Percentiles rank a stretch among this genome's conserved stretches.
Conservation (phyloP, 2,329 filamentous ascomycete genomes). For the Xylariaceae sp. region DNA sequence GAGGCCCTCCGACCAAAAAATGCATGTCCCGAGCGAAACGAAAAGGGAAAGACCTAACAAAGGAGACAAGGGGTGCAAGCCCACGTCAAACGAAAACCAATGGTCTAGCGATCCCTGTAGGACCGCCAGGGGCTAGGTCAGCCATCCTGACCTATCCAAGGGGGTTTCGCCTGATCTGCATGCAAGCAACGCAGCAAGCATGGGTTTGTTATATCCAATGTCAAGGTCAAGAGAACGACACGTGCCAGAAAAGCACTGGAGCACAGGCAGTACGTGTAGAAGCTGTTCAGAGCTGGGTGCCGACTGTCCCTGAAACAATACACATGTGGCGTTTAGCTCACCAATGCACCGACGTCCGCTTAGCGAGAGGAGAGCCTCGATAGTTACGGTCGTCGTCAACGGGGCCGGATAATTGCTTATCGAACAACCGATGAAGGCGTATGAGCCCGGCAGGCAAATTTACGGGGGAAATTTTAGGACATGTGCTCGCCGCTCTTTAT, state of each 20-base stretch:
- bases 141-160: slow-evolving; percentile 16
- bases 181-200: slow-evolving; percentile 21
- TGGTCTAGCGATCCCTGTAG: slow-evolving; percentile 6
- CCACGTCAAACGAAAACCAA: slow-evolving; percentile 6
- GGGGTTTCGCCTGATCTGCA: slow-evolving; percentile 18
- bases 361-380: background rate
- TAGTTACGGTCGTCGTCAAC: background rate
- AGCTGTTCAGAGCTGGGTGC: slow-evolving; percentile 7
- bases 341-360: slow-evolving; percentile 3
- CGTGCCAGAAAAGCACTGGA: slow-evolving; percentile 25
- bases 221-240: slow-evolving; percentile 21
- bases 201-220: slow-evolving; percentile 20
- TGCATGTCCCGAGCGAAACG: slow-evolving; percentile 5
- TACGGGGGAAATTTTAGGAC: too few species aligned
- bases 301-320: too few species aligned
- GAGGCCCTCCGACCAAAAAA: too few species aligned
- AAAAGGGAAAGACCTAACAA: background rate
- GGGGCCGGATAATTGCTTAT: too few species aligned
- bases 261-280: slow-evolving; percentile 7
- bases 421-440: too few species aligned
- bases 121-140: slow-evolving; percentile 9
- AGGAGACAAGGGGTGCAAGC: background rate
- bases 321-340: too few species aligned
- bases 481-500: too few species aligned
- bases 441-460: too few species aligned